phyloP scores from a whole-genome alignment of 2,329 filamentous ascomycete species.

The Hawksworthiomyces lignivorus region DNA sequence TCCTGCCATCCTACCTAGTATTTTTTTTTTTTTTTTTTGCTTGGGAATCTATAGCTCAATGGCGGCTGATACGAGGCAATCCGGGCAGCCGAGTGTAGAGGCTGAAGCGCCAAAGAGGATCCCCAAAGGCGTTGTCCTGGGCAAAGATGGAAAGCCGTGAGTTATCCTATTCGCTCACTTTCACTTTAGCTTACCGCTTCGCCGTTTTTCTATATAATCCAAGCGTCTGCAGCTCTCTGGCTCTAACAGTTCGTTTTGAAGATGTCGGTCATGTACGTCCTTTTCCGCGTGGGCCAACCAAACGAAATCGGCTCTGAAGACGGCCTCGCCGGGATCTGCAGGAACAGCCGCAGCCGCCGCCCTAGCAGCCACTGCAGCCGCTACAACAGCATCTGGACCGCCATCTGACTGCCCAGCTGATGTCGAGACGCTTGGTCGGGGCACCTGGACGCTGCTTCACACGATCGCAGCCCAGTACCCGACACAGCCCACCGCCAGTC shows the following conservation, averaged over 20 bases:
- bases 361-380: constrained; percentile 21
- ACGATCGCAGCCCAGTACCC: constrained; percentile 86
- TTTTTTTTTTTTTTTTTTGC: no score
- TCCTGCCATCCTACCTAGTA: no score
- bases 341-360: constrained; percentile 21
- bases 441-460: constrained; percentile 90
- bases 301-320: constrained; percentile 35
- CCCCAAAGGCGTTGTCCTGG: constrained; percentile 66
- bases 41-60: constrained; percentile 7
- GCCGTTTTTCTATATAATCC: no score
- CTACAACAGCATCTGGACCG: constrained; percentile 26
- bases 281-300: constrained; percentile 55
- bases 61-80: constrained; percentile 26
- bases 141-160: constrained; percentile 79
- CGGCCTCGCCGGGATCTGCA: constrained; percentile 19
- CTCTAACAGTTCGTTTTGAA: no score
- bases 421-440: constrained; percentile 77
- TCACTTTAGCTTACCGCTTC: no score
- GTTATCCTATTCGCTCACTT: constrained; percentile 29
- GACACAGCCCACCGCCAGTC: constrained; percentile 51
- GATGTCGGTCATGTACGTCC: constrained; percentile 65
- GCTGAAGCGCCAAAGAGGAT: constrained; percentile 42
- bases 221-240: no score
- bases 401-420: constrained; percentile 77
- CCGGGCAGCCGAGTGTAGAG: constrained; percentile 17